A percentile compares a stretch with the other conserved stretches of the same genome.
phyloP scores from a whole-genome alignment of 2,329 filamentous ascomycete species.

The Xylaria sp. region DNA sequence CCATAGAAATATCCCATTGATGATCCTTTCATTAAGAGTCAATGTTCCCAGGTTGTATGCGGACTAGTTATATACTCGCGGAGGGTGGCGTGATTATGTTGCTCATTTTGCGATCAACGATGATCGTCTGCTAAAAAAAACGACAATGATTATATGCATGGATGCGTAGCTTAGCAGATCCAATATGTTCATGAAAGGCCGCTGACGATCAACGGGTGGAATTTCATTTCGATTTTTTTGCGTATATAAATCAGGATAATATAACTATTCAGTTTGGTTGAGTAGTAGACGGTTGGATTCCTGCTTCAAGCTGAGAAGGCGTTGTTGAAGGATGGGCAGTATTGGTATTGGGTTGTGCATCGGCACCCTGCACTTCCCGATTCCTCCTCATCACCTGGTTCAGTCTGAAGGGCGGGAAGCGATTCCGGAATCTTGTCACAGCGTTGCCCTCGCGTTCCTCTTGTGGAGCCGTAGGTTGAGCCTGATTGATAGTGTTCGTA shows the following conservation, averaged over 20 bases:
- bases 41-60: not conserved
- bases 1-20: not conserved
- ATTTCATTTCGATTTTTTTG: slow-evolving; percentile 36
- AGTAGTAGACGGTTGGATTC: slow-evolving; percentile 47
- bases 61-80: slow-evolving; percentile 21
- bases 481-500: slow-evolving; percentile 22
- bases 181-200: slow-evolving; percentile 18
- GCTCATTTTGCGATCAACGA: slow-evolving; percentile 10
- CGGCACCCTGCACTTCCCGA: slow-evolving; percentile 38
- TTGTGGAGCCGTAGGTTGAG: slow-evolving; percentile 14
- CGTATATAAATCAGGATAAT: slow-evolving; percentile 35
- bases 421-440: slow-evolving; percentile 42
- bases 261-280: slow-evolving; percentile 38
- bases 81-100: slow-evolving; percentile 7
- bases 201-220: slow-evolving; percentile 31
- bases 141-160: slow-evolving; percentile 19
- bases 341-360: slow-evolving; percentile 37
- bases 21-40: not conserved
- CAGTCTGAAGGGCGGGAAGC: slow-evolving; percentile 44
- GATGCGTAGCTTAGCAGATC: slow-evolving; percentile 17
- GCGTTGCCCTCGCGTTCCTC: slow-evolving; percentile 36
- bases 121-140: slow-evolving; percentile 19
- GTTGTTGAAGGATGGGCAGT: slow-evolving; percentile 48
- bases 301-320: slow-evolving; percentile 60
- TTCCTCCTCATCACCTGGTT: slow-evolving; percentile 42